Conservation (phyloP, 345 rosid species). For the Citrus reticulata region DNA sequence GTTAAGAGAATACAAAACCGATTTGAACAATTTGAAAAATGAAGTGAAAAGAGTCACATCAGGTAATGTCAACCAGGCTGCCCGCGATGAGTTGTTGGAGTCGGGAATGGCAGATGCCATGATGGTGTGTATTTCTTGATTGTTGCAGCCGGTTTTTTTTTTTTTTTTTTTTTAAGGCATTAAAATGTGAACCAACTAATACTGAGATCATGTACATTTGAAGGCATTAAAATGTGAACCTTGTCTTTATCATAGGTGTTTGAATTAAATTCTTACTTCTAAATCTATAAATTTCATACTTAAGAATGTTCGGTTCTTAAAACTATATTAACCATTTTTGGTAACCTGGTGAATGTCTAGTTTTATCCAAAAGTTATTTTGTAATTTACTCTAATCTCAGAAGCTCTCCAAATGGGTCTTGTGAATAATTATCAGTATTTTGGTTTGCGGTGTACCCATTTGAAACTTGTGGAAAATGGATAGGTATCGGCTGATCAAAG, state of each 20-base stretch:
- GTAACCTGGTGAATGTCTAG: too few species aligned
- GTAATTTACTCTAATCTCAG: background rate
- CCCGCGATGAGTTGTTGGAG: slow-evolving; percentile 40
- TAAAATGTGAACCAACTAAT: background rate
- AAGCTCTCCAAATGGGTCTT: background rate
- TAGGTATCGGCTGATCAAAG: slow-evolving; percentile 62
- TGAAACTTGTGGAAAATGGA: background rate
- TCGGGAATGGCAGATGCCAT: slow-evolving; percentile 37
- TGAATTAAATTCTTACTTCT: background rate
- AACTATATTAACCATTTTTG: background rate
- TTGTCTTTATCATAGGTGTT: background rate
- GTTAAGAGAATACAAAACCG: slow-evolving; percentile 44
- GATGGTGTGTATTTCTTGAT: slow-evolving; percentile 26
- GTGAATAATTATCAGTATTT: background rate
- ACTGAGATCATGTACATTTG: background rate
- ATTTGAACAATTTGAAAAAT: slow-evolving; percentile 42
- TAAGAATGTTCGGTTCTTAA: background rate
- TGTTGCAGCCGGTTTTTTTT: background rate
- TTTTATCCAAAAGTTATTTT: background rate
- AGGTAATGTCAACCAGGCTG: slow-evolving; percentile 21
- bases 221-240: background rate
- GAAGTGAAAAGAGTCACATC: slow-evolving; percentile 36
- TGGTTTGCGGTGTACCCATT: background rate
- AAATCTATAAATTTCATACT: background rate
- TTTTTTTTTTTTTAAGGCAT: background rate